These are phyloP conservation scores for Coccomyxa sp. DNA, from an alignment of 139 green algal genomes.

Conservation along the genomic window DNA sequence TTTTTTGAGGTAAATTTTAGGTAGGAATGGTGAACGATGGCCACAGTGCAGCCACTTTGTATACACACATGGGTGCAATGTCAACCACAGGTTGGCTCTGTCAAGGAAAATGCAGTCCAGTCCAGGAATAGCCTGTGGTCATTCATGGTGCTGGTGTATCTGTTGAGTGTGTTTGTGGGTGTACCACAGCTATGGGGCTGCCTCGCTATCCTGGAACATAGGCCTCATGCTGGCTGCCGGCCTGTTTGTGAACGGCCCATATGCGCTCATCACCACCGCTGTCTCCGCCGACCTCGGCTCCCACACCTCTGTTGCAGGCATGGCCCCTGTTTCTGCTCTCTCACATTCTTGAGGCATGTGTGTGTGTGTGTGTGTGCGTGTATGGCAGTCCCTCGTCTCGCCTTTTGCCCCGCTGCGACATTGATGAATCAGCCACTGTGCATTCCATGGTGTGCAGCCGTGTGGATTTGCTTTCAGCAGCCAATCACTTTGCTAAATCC, in stretches of 20 bases:
- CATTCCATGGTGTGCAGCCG: too few species aligned
- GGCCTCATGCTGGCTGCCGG: slow-evolving; percentile 79
- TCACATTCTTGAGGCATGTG: not conserved
- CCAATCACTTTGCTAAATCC: too few species aligned
- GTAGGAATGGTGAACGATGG: too few species aligned
- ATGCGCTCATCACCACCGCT: slow-evolving; percentile 95
- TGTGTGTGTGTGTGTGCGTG: not conserved
- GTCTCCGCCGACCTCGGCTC: slow-evolving; percentile 93
- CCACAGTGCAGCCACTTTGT: too few species aligned
- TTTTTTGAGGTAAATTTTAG: too few species aligned
- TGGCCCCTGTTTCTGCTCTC: not conserved
- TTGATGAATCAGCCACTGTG: too few species aligned
- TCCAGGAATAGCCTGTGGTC: too few species aligned
- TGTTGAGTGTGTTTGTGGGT: slow-evolving; percentile 67
- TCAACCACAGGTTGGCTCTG: too few species aligned
- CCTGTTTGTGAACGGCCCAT: slow-evolving; percentile 95
- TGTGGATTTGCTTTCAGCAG: not conserved
- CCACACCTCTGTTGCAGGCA: slow-evolving; percentile 66
- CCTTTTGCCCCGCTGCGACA: too few species aligned
- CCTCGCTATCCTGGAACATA: slow-evolving; percentile 65
- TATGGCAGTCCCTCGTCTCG: not conserved
- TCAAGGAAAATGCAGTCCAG: too few species aligned
- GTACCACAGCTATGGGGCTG: slow-evolving; percentile 65
- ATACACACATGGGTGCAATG: too few species aligned
- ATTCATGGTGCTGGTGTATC: slow-evolving; percentile 7